phyloP scores from a whole-genome alignment of 176 grass and related monocot species.

The Phyllostachys edulis region DNA sequence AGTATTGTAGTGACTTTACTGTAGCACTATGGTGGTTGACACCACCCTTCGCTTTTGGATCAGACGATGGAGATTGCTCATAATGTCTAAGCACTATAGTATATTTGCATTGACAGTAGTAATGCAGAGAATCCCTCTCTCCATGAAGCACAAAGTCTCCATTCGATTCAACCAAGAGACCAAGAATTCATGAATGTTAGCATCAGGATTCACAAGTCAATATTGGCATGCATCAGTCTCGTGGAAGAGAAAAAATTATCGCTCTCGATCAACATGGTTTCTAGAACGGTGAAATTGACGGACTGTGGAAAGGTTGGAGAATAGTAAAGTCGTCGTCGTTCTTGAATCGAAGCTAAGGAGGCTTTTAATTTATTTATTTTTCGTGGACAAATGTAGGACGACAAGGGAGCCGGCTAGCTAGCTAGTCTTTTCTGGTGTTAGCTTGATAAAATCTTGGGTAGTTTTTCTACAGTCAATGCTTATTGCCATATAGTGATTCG shows the following conservation, averaged over 20 bases:
- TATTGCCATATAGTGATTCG: not conserved
- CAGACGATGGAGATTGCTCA: too few relatives aligned
- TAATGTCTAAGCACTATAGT: too few relatives aligned
- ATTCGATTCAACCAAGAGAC: not conserved
- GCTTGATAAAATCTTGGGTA: not conserved
- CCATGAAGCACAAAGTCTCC: not conserved
- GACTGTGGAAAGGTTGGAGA: not conserved
- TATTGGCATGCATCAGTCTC: not conserved
- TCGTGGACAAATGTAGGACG: not conserved
- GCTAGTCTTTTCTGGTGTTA: not conserved
- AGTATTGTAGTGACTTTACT: too few relatives aligned
- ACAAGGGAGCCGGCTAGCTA: not conserved
- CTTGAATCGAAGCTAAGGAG: not conserved
- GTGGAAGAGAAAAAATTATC: not conserved
- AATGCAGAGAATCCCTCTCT: not conserved
- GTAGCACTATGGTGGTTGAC: too few relatives aligned
- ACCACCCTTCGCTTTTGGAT: too few relatives aligned
- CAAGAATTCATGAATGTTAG: not conserved
- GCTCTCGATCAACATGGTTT: not conserved
- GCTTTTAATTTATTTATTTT: not conserved
- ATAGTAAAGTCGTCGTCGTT: not conserved
- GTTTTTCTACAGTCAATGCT: not conserved
- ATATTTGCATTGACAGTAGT: too few relatives aligned
- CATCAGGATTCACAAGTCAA: conserved; percentile 19
- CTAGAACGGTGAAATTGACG: conserved; percentile 20